Conservation (phyloP, 805 yeast species). For the Candida sonorensis region DNA sequence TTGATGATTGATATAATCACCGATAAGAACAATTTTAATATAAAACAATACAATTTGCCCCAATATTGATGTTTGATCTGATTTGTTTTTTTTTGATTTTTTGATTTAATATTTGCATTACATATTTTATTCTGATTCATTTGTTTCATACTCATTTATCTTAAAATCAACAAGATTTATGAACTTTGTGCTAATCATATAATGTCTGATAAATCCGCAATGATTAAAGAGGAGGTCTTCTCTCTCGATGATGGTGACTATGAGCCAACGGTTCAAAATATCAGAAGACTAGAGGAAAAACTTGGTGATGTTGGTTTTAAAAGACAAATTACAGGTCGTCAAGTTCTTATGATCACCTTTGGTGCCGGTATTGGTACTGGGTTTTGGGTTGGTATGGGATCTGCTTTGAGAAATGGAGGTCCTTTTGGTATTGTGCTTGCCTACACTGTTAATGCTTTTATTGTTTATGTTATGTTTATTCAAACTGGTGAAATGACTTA, state of each 20-base stretch:
- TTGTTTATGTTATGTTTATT: constrained; percentile 53
- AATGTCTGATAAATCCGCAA: constrained; percentile 1
- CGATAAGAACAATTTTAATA: too few species aligned
- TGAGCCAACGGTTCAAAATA: constrained; percentile 27
- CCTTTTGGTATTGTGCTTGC: constrained; percentile 48
- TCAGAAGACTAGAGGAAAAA: constrained; percentile 17
- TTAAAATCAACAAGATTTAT: too few species aligned
- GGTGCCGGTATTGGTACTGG: constrained; percentile 87
- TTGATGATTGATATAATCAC: too few species aligned
- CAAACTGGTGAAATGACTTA: constrained; percentile 65
- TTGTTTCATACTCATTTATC: too few species aligned
- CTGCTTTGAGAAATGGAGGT: constrained; percentile 38
- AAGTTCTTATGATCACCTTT: constrained; percentile 68
- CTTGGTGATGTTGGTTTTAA: constrained; percentile 20
- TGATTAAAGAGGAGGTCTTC: constrained; percentile 7
- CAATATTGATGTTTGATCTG: too few species aligned
- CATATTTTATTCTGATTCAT: too few species aligned
- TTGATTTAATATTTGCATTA: too few species aligned
- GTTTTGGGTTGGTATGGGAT: constrained; percentile 51
- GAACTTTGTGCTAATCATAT: too few species aligned
- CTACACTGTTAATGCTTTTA: constrained; percentile 48
- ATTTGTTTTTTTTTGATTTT: too few species aligned
- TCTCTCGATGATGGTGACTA: constrained; percentile 29
- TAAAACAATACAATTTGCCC: too few species aligned
- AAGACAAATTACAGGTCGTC: constrained; percentile 32